Conservation (phyloP, 2,329 filamentous ascomycete species). For the Beauveria sp. region DNA sequence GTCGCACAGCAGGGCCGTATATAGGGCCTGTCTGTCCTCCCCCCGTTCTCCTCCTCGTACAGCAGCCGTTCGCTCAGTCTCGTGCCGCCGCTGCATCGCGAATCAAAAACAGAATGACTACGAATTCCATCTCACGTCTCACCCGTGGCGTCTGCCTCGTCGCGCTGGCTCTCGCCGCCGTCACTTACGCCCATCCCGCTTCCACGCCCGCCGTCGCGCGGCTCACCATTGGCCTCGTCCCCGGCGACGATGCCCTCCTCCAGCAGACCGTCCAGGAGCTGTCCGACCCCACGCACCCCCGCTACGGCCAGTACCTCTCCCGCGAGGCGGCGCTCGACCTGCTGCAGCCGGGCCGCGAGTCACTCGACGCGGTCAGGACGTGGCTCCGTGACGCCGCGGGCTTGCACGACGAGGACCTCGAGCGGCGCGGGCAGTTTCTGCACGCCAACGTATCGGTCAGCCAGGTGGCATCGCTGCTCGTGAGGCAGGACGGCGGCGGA, state of each 20-base stretch:
- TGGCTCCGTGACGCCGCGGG: conserved; percentile 37
- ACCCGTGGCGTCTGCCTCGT: neutral
- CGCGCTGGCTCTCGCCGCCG: neutral
- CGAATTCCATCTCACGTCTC: neutral
- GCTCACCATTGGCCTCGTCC: conserved; percentile 24
- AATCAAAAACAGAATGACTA: neutral
- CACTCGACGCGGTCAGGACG: conserved; percentile 30
- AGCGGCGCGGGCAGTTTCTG: conserved; percentile 31
- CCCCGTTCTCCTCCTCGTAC: too few relatives aligned
- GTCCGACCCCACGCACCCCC: conserved; percentile 37
- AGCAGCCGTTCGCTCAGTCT: too few relatives aligned
- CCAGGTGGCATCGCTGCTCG: conserved; percentile 37
- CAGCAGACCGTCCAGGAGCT: conserved; percentile 39
- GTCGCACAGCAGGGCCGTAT: neutral
- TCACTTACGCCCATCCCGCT: neutral
- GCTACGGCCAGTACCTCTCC: conserved; percentile 42
- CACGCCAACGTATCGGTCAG: conserved; percentile 33
- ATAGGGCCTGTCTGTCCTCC: neutral
- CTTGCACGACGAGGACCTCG: conserved; percentile 27
- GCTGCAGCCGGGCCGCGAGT: conserved; percentile 33
- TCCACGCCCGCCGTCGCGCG: neutral
- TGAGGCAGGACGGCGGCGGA: conserved; percentile 23
- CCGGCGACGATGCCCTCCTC: conserved; percentile 22
- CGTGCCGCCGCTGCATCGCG: neutral
- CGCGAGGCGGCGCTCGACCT: conserved; percentile 41